Percentiles rank a stretch among this genome's conserved stretches.
These are phyloP conservation scores for Hirschioporus abietinus DNA, from an alignment of 768 basidiomycete species.

Conservation along the genomic window DNA sequence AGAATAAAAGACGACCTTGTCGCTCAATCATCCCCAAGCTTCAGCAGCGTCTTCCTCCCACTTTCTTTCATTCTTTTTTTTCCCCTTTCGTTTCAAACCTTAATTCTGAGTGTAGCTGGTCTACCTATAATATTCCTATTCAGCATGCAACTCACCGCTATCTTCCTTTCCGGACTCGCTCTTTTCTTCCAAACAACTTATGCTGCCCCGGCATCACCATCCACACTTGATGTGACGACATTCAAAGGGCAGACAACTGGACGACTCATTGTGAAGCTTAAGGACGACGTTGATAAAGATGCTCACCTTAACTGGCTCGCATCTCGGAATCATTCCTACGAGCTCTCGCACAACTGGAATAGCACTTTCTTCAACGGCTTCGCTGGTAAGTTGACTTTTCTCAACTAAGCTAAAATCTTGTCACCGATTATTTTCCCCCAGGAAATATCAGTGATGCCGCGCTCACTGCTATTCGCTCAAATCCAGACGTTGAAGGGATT, in stretches of 20 bases:
- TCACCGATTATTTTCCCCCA: neutral
- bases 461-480: slow-evolving; percentile 22
- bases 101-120: neutral
- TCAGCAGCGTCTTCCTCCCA: neutral
- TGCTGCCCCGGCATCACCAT: neutral
- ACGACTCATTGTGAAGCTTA: slow-evolving; percentile 22
- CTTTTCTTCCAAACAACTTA: neutral
- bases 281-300: slow-evolving; percentile 16
- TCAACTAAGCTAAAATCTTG: neutral
- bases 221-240: neutral
- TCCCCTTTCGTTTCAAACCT: neutral
- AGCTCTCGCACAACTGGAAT: slow-evolving; percentile 18
- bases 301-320: slow-evolving; percentile 9
- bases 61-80: neutral
- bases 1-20: neutral
- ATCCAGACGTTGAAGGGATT: slow-evolving; percentile 22
- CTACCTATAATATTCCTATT: neutral
- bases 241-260: neutral
- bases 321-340: slow-evolving; percentile 3
- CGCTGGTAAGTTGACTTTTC: slow-evolving; percentile 14
- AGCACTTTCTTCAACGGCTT: slow-evolving; percentile 22
- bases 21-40: neutral
- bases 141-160: neutral
- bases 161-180: neutral
- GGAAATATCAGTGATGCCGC: slow-evolving; percentile 17